phyloP scores from a whole-genome alignment of 2,329 filamentous ascomycete species.

The Trichoderma pleuroti region DNA sequence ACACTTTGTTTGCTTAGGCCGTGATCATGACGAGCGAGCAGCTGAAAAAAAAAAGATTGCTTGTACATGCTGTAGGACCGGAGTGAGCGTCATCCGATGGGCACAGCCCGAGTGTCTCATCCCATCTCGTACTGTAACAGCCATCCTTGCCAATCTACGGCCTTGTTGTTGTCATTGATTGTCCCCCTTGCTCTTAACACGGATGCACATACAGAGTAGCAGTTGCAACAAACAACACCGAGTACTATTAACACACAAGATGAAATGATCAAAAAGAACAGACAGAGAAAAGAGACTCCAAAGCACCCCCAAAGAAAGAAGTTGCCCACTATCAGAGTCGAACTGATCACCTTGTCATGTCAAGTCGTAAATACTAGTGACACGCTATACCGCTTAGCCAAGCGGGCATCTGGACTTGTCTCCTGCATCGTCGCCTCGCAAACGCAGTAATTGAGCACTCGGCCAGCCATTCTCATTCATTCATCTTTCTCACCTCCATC shows the following conservation, averaged over 20 bases:
- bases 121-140: background rate
- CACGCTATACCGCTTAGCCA: slow-evolving; percentile 21
- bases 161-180: background rate
- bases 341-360: slow-evolving; percentile 20
- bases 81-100: background rate
- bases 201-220: background rate
- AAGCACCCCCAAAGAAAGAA: background rate
- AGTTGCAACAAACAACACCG: background rate
- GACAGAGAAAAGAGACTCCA: background rate
- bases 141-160: background rate
- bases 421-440: background rate
- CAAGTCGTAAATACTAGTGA: slow-evolving; percentile 16
- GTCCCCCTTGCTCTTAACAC: background rate
- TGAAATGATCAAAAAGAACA: background rate
- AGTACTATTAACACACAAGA: background rate
- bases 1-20: background rate
- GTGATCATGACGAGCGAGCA: background rate
- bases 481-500: background rate
- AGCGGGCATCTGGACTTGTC: slow-evolving; percentile 9
- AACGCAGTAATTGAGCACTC: background rate
- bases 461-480: background rate
- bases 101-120: background rate
- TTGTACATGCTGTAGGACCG: background rate
- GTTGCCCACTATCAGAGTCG: slow-evolving; percentile 19
- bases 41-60: background rate